A percentile compares a stretch with the other conserved stretches of the same genome.
Evolutionary conservation across 768 basidiomycete genomes (phyloP).

Genomic region (Phanerochaete sordida): DNA sequence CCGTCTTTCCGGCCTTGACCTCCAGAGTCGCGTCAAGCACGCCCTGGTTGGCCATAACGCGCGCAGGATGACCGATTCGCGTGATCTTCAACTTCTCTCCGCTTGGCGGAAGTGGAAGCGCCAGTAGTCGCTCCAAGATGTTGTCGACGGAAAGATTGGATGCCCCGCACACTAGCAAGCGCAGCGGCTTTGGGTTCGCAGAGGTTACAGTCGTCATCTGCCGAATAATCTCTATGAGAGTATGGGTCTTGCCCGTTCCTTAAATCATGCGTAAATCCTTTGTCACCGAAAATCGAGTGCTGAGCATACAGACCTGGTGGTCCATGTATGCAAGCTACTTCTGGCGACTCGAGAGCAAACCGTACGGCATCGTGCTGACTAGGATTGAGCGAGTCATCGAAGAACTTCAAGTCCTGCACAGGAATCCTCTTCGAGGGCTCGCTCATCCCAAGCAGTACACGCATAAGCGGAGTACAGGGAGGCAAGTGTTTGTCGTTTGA

Average conservation of each 20-base stretch:
- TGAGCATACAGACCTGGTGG: slow-evolving; percentile 70
- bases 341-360: slow-evolving; percentile 76
- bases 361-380: slow-evolving; percentile 82
- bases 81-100: slow-evolving; percentile 60
- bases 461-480: slow-evolving; percentile 48
- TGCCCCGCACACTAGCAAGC: slow-evolving; percentile 87
- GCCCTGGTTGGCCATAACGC: slow-evolving; percentile 73
- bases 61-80: slow-evolving; percentile 93
- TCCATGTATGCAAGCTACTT: slow-evolving; percentile 93
- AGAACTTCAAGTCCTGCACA: slow-evolving; percentile 52
- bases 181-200: slow-evolving; percentile 46
- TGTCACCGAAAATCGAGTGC: background rate
- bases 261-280: slow-evolving; percentile 17
- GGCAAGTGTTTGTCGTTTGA: slow-evolving; percentile 40
- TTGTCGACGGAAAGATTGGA: slow-evolving; percentile 97
- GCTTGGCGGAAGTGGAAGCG: slow-evolving; percentile 49
- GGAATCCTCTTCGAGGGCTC: slow-evolving; percentile 38
- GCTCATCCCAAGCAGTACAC: slow-evolving; percentile 69
- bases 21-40: slow-evolving; percentile 70
- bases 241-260: slow-evolving; percentile 94
- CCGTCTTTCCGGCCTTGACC: slow-evolving; percentile 67
- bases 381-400: slow-evolving; percentile 72
- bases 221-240: slow-evolving; percentile 89
- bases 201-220: slow-evolving; percentile 59
- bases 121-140: slow-evolving; percentile 81